phyloP scores from a whole-genome alignment of 2,329 filamentous ascomycete species.

The Onygena corvina region DNA sequence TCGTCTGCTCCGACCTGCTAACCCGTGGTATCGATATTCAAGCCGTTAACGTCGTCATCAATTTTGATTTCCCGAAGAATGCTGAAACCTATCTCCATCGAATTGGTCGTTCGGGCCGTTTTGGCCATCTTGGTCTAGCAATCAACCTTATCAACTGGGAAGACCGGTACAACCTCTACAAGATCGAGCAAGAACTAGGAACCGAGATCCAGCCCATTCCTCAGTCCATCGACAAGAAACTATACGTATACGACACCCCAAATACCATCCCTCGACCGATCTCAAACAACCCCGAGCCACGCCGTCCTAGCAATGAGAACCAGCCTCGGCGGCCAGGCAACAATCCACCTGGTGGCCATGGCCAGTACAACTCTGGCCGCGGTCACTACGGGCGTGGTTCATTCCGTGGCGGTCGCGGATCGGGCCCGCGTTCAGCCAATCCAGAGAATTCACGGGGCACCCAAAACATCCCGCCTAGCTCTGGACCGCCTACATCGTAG shows the following conservation, averaged over 20 bases:
- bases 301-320: slow-evolving; percentile 15
- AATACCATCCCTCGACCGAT: slow-evolving; percentile 85
- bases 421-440: slow-evolving; percentile 31
- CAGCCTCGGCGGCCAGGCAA: slow-evolving; percentile 12
- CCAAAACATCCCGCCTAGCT: slow-evolving; percentile 13
- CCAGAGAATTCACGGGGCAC: slow-evolving; percentile 24
- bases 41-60: slow-evolving; percentile 98
- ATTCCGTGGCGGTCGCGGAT: slow-evolving; percentile 35
- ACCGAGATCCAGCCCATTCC: slow-evolving; percentile 98
- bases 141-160: slow-evolving; percentile 99
- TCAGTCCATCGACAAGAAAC: slow-evolving; percentile 83
- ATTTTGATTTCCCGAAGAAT: slow-evolving; percentile 99
- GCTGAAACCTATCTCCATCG: slow-evolving; percentile 97
- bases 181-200: slow-evolving; percentile 92
- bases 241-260: slow-evolving; percentile 95
- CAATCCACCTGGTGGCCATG: slow-evolving; percentile 23
- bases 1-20: slow-evolving; percentile 93
- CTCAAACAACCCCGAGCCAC: slow-evolving; percentile 39
- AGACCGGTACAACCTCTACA: slow-evolving; percentile 95
- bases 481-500: slow-evolving; percentile 13
- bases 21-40: slow-evolving; percentile 99
- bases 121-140: slow-evolving; percentile 89
- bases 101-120: slow-evolving; percentile 93
- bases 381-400: slow-evolving; percentile 27
- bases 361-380: slow-evolving; percentile 28